These are phyloP conservation scores for Pseudoscleropodium purum DNA, from an alignment of 225 moss, liverwort and hornwort species.

Conservation along the genomic window DNA sequence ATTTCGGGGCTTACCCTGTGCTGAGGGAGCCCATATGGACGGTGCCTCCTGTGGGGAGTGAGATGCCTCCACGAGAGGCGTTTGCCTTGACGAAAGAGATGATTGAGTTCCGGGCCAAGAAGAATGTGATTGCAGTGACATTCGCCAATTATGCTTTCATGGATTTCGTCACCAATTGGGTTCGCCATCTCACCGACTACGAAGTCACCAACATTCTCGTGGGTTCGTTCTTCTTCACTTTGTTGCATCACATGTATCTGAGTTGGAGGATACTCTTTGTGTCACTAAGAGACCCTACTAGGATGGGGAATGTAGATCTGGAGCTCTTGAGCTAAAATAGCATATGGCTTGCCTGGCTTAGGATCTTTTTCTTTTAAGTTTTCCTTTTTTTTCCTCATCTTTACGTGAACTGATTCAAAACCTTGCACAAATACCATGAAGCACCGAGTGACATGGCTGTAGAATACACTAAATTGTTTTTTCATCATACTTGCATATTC, in stretches of 20 bases:
- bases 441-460: neutral
- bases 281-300: neutral
- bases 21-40: conserved; percentile 79
- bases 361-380: neutral
- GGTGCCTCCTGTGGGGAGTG: conserved; percentile 45
- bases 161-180: conserved; percentile 88
- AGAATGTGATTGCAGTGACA: conserved; percentile 83
- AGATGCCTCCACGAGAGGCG: conserved; percentile 62
- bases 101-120: conserved; percentile 73
- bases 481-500: neutral
- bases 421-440: neutral
- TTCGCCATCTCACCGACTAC: conserved; percentile 67
- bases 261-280: neutral
- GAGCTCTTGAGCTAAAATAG: neutral
- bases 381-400: neutral
- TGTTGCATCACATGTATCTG: neutral
- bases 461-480: too few species aligned
- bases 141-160: conserved; percentile 89
- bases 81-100: conserved; percentile 72
- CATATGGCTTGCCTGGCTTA: neutral
- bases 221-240: conserved; percentile 31
- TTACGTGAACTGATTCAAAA: neutral
- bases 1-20: conserved; percentile 27
- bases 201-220: conserved; percentile 82
- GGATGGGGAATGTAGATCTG: neutral